A percentile compares a stretch with the other conserved stretches of the same genome.
Conservation (phyloP, 805 yeast genomes). For the Candida parachauliodes region DNA sequence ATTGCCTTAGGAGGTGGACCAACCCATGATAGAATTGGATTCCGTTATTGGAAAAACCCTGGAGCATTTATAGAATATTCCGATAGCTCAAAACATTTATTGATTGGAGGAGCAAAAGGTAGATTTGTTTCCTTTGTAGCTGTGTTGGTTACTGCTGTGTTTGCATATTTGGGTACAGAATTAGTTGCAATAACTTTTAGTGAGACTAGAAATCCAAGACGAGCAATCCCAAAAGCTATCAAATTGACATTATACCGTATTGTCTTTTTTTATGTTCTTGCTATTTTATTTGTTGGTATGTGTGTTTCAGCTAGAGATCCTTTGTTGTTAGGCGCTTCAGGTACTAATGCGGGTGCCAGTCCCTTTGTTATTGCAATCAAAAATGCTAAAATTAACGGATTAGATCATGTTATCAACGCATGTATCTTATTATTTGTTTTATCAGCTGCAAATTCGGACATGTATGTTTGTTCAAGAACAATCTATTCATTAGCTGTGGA, state of each 20-base stretch:
- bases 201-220: constrained; percentile 60
- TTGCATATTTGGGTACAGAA: constrained; percentile 71
- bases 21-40: constrained; percentile 67
- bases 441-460: constrained; percentile 78
- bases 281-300: constrained; percentile 64
- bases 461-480: constrained; percentile 75
- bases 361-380: constrained; percentile 83
- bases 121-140: constrained; percentile 59
- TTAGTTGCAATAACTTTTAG: constrained; percentile 70
- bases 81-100: constrained; percentile 35
- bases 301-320: constrained; percentile 61
- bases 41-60: constrained; percentile 66
- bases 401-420: constrained; percentile 76
- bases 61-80: constrained; percentile 55
- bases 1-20: constrained; percentile 81
- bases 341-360: constrained; percentile 65
- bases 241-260: constrained; percentile 69
- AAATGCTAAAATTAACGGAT: constrained; percentile 57
- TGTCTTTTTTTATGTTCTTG: constrained; percentile 55
- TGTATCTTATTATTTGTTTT: constrained; percentile 73
- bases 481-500: constrained; percentile 68
- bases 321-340: constrained; percentile 46
- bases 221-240: constrained; percentile 67
- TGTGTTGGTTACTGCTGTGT: constrained; percentile 63
- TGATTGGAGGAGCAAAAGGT: constrained; percentile 44